Evolutionary conservation across 768 basidiomycete species (phyloP), one percentile per base, ranked within the genome.

Genomic region (Podaxis carcinomalis): DNA sequence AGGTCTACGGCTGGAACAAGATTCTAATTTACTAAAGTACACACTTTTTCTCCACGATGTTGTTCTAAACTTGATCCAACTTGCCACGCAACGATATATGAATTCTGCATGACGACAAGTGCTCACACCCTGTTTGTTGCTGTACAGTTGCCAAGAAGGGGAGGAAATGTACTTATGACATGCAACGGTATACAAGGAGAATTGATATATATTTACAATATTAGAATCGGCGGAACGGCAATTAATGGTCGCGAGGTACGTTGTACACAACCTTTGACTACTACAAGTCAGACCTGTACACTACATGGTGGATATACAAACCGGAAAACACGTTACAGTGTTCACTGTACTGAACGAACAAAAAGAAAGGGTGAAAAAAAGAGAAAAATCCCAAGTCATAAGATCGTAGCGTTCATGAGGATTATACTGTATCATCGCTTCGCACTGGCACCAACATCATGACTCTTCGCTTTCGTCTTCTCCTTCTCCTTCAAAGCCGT

Each of bases 381-480:
- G 28, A 28, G 27, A 27, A 16, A 32, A 51, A 6, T 16, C 51
- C 25, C 13, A 32, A 21, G 51, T 32, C 51, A 14, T 32, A 7
- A 25, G 4, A 27, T 51, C 50, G 14, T 51, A 32, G 16, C 19
- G 11, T 14, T 47, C 56, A 10, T 49, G 3, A 47, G 37, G 19
- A 4, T 11, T 49, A 19, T 4, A 23, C 7, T 25, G 7, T 27
- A 13, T 59, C 50, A 53, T 16, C 27, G 51, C 9, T 59, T 62
- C 36, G 32, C 21, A 37, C 57, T 6, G 1, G 13, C 44, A 23
- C 42, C 49, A 5, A 55, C 51, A 16, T 62, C 56, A 44, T 68
- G 68, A 55, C 68, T 72, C 28, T 66, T 61, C 4, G 64, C 62
- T 57, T 74, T 61, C 4, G 64, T 61, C 59, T 74, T 75, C 25